Conservation (phyloP, 441 rosid species). For the Kokia cookei region DNA sequence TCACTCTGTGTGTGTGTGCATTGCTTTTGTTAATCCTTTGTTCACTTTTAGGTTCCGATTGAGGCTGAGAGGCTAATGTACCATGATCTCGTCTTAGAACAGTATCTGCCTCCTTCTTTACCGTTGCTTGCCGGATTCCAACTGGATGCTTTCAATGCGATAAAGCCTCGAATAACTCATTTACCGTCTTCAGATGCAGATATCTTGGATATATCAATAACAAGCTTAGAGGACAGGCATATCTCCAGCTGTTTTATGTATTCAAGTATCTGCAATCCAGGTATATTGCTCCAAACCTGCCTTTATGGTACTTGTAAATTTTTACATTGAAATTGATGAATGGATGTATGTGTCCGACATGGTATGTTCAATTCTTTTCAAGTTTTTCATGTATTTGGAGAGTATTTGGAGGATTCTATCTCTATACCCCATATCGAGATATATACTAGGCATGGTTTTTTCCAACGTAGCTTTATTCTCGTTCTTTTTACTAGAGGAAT, state of each 20-base stretch:
- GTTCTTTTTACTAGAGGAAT: background rate
- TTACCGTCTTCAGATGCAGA: conserved; percentile 66
- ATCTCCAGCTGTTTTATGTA: conserved; percentile 65
- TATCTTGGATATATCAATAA: conserved; percentile 50
- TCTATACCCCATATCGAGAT: background rate
- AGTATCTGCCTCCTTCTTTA: conserved; percentile 65
- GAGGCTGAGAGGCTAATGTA: conserved; percentile 69
- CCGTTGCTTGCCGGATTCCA: conserved; percentile 81
- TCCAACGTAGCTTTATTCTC: background rate
- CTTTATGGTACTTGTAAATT: background rate
- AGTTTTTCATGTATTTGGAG: background rate
- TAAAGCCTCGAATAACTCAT: conserved; percentile 73
- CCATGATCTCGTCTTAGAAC: conserved; percentile 70
- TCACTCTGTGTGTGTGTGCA: background rate
- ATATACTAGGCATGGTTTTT: background rate
- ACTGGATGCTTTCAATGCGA: conserved; percentile 72
- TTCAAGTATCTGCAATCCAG: conserved; percentile 86
- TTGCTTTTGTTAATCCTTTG: background rate
- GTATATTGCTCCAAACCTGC: conserved; percentile 29
- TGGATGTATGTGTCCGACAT: background rate
- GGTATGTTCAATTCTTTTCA: background rate
- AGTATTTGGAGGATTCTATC: background rate
- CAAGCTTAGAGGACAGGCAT: conserved; percentile 67
- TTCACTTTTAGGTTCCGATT: conserved; percentile 54
- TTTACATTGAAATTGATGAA: background rate